Evolutionary conservation across 306 rosid genomes (phyloP), one percentile per base, ranked within the genome.

Genomic region (Dryas alaskensis): DNA sequence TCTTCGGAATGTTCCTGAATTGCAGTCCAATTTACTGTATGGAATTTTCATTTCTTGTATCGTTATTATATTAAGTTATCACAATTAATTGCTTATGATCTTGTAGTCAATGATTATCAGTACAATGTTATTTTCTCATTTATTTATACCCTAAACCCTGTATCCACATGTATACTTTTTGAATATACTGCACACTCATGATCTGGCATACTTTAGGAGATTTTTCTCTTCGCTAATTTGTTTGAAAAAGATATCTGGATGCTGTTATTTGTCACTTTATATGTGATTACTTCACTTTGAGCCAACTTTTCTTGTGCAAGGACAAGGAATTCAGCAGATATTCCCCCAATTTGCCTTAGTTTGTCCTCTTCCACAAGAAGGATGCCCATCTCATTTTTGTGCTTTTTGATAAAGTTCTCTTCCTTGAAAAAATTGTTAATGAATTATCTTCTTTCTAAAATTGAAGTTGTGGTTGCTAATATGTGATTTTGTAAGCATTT

Each of bases 1-100:
- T 52, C 96, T 94, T 73, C 91, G 93, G 75, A 94, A 92, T 83
- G 97, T 94, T 65, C 99, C 99, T 76, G 86, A 89, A 73, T 59
- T 94, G 85, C 97, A 92, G 81, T 86, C 99, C 75, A 71, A 88
- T 83, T 81, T 94, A 82, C 67, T 90, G 99, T 92, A 85, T 67
- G 98, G 46, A 65, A 62, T 68, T 69, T 76, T 73, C 72, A 47
- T 67, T 19, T 45, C 27, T 48, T 25, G 46, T 49, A 58, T 44
- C n/a, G 19, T 54, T 17, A 16, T 73, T 44, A 49, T 58, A 22
- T 51, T 57, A 39, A n/a, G 58, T 27, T 54, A 27, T 52, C 54
- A 49, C 19, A 19, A 47, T 31, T 58, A 31, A 31, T 31, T 31
- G 37, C 37, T 2, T 72, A 19, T 52, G 51, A 57, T 66, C 67